Conservation (phyloP, 805 yeast species). For the Yarrowia sp. region DNA sequence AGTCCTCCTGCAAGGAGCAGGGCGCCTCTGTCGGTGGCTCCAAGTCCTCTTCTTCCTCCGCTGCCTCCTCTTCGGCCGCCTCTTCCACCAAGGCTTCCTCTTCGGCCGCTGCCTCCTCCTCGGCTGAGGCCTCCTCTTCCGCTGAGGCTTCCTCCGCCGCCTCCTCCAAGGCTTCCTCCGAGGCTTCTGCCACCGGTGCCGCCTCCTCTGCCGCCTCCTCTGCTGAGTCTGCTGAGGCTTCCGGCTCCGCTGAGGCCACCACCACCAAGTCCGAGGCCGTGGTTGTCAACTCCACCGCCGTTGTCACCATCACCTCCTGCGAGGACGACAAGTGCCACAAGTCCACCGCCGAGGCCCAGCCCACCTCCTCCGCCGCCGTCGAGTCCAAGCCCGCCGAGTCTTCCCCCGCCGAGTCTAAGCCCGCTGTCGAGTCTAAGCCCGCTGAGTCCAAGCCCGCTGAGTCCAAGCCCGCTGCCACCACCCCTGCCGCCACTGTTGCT, state of each 20-base stretch:
- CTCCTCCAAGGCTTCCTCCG: not conserved
- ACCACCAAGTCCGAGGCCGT: constrained; percentile 1
- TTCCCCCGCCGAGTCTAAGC: constrained; percentile 17
- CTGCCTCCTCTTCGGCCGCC: constrained; percentile 32
- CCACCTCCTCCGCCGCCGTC: not conserved
- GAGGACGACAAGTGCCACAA: constrained; percentile 24
- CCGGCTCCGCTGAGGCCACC: not conserved
- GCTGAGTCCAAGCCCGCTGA: not conserved
- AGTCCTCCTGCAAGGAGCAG: constrained; percentile 33
- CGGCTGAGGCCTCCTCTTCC: constrained; percentile 34
- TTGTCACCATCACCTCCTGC: constrained; percentile 21
- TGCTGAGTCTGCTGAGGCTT: not conserved
- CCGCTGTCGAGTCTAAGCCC: constrained; percentile 4
- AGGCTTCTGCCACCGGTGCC: not conserved
- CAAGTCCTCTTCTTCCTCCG: constrained; percentile 27
- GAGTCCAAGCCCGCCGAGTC: not conserved
- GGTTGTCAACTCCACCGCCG: constrained; percentile 17
- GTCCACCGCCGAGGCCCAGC: constrained; percentile 12
- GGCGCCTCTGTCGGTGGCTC: constrained; percentile 27
- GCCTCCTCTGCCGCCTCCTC: constrained; percentile 11
- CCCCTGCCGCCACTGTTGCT: constrained; percentile 2
- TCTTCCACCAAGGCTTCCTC: constrained; percentile 30
- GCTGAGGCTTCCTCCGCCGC: constrained; percentile 22
- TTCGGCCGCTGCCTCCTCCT: constrained; percentile 33
- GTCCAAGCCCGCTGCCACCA: not conserved